Evolutionary conservation across 2,329 filamentous ascomycete genomes (phyloP), one percentile per base, ranked within the genome.

Genomic region (Paraphaeosphaeria sporulosa): DNA sequence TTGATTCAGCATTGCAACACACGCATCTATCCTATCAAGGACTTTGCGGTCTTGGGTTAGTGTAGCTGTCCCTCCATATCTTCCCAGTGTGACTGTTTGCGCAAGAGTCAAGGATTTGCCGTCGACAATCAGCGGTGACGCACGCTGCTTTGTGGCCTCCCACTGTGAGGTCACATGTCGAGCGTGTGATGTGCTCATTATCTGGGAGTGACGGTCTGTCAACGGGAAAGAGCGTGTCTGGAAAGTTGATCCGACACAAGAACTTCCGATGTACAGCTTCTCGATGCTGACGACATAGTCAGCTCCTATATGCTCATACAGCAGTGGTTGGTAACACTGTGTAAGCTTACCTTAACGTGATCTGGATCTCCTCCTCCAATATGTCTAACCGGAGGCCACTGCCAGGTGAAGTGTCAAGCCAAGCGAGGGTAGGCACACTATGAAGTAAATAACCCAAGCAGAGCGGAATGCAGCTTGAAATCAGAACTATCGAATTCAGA

Each of bases 21-120:
- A 65, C 19, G 54, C 30, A 12, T 69, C 44, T n/a, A 70, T 59
- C 19, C 50, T 55, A 7, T 58, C 46, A 4, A 52, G 27, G 6
- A 61, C 47, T 9, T 52, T 51, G 23, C 36, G 23, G n/a, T 58
- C 52, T 12, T 53, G 32, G 50, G 62, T 40, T 19, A 69, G 46
- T 25, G 21, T 36, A 34, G 43, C 38, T 4, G 32, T 17, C 6
- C 40, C 44, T 30, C 58, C 47, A 40, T 63, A 38, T 44, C 53
- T 63, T 44, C 48, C 53, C 6, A 67, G 57, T n/a, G 53, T 48
- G 36, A 57, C 51, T 13, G 64, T 47, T 32, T 46, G 53, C 10
- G 63, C 57, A 21, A 67, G 55, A 34, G 64, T 52, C 34, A 69
- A 52, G 36, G 57, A 62, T n/a, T 58, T 21, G 21, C 66, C 66